A percentile compares a stretch with the other conserved stretches of the same genome.
phyloP scores from a whole-genome alignment of 179 eudicot species.

The Actinidia arguta region DNA sequence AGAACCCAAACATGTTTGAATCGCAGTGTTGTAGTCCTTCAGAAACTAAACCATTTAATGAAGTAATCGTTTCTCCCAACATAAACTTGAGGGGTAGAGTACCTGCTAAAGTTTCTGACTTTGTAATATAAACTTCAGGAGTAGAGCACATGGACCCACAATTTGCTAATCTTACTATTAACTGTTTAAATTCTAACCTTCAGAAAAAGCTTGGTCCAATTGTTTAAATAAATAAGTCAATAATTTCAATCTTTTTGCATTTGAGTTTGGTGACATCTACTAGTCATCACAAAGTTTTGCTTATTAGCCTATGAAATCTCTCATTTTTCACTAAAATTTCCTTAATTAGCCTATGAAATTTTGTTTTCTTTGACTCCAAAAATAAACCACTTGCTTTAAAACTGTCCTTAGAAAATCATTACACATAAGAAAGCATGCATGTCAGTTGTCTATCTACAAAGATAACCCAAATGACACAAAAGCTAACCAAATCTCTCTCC shows the following conservation, averaged over 20 bases:
- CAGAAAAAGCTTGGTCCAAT: too few relatives aligned
- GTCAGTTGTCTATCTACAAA: neutral
- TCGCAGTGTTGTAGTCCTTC: too few relatives aligned
- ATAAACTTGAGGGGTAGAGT: too few relatives aligned
- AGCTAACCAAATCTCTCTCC: neutral
- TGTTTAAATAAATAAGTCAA: neutral
- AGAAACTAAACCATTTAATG: too few relatives aligned
- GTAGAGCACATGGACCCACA: too few relatives aligned
- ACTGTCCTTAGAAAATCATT: slow-evolving; percentile 7
- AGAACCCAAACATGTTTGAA: too few relatives aligned
- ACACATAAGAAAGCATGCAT: slow-evolving; percentile 7
- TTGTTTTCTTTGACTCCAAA: neutral
- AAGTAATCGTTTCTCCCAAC: too few relatives aligned
- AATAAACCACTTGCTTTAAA: neutral
- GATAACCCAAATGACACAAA: neutral
- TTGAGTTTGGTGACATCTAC: neutral
- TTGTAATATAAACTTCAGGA: too few relatives aligned
- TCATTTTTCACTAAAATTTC: neutral
- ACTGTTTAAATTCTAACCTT: too few relatives aligned
- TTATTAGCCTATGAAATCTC: neutral
- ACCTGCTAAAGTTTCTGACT: too few relatives aligned
- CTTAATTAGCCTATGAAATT: neutral
- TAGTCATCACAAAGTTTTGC: neutral
- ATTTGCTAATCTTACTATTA: too few relatives aligned
- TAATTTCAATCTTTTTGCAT: neutral